phyloP scores from a whole-genome alignment of 225 moss, liverwort and hornwort genomes.

The Polytrichum formosum region DNA sequence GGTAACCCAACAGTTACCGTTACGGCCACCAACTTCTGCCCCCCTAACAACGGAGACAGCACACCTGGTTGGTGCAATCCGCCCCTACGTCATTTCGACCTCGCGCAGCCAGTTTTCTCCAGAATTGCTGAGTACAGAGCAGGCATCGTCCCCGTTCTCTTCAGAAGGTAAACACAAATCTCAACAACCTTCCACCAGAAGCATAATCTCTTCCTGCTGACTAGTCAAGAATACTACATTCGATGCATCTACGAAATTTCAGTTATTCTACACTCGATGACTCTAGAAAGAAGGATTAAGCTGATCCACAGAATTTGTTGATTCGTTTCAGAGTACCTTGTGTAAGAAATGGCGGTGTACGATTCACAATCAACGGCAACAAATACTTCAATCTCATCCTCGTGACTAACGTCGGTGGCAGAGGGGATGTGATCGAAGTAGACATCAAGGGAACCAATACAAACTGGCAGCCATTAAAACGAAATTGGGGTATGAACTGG shows the following conservation, averaged over 20 bases:
- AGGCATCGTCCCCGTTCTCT: conserved; percentile 80
- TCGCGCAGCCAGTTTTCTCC: conserved; percentile 67
- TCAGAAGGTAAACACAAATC: conserved; percentile 52
- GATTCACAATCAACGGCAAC: conserved; percentile 81
- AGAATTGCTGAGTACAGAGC: conserved; percentile 64
- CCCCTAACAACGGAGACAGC: conserved; percentile 69
- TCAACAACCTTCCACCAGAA: too few relatives aligned
- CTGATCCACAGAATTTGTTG: too few relatives aligned
- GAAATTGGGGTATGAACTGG: conserved; percentile 95
- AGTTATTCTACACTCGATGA: too few relatives aligned
- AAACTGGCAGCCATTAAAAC: conserved; percentile 66
- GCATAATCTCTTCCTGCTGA: too few relatives aligned
- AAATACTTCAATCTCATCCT: conserved; percentile 80
- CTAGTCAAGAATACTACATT: too few relatives aligned
- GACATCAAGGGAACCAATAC: conserved; percentile 45
- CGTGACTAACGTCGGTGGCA: conserved; percentile 79
- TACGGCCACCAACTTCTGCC: conserved; percentile 87
- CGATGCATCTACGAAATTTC: too few relatives aligned
- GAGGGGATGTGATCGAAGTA: conserved; percentile 68
- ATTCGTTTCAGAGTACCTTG: conserved; percentile 57
- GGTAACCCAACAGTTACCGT: conserved; percentile 53
- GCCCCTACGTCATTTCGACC: conserved; percentile 78
- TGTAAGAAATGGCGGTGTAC: conserved; percentile 60
- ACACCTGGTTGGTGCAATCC: conserved; percentile 86
- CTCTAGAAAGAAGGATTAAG: too few relatives aligned